Evolutionary conservation across 2,329 filamentous ascomycete genomes (phyloP), one percentile per base, ranked within the genome.

Genomic region (Penicillium corylophilum): DNA sequence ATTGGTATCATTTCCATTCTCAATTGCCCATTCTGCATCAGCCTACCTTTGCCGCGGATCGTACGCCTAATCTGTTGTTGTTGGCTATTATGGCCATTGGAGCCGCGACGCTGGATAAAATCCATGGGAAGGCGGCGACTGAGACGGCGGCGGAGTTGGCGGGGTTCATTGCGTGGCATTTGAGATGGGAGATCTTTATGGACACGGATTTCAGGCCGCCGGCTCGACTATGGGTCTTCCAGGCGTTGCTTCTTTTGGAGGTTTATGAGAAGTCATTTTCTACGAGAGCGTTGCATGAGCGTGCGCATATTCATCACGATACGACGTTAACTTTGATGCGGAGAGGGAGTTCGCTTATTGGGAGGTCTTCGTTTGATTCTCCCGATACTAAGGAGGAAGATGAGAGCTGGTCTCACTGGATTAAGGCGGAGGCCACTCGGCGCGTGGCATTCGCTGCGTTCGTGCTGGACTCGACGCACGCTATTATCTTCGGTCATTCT

Each of bases 191-290:
- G 69, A 88, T 96, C 33, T 96, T 97, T 68, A 94, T 92, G 80
- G 88, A 96, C 67, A 80, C 82, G 13, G 90, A 92, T 71, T 96
- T 95, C 73, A 81, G 90, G 16, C 92, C 94, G 1, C 93, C 94
- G 0, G 93, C 93, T 8, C 96, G 95, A 72, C 75, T 99, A 7
- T 99, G 93, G 93, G 84, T 96, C 0, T 97, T 97, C 74, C 94
- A 97, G 69, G 87, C 93, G 1, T 76, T 97, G 46, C 78, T 97
- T 4, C 79, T 97, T 5, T 79, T 97, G 12, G 94, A 99, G 69
- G 77, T 96, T 0, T 97, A 95, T 64, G 94, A 99, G 75, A 99
- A 99, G 78, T 94, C 96, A 88, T 97, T 93, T 70, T 94, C 91
- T 35, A 96, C 93, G 0, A 83, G 92, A 57, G 87, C 90, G 52